A percentile compares a stretch with the other conserved stretches of the same genome.
phyloP scores from a whole-genome alignment of 371 early-diverging fungal genomes.

The Lichtheimia hyalospora region DNA sequence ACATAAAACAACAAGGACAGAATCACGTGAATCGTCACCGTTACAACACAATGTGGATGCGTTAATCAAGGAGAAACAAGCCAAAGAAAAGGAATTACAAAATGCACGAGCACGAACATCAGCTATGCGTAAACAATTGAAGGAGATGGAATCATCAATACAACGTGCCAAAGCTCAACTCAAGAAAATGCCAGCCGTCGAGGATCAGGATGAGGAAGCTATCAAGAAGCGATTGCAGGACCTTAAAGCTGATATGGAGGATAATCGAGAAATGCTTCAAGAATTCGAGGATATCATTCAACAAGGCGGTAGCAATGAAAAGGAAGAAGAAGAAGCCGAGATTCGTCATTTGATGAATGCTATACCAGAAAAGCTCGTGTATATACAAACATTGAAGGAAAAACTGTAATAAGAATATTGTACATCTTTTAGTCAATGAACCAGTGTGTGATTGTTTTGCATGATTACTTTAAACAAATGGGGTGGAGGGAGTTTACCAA shows the following conservation, averaged over 20 bases:
- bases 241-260: background rate
- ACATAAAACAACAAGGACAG: background rate
- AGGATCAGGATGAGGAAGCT: background rate
- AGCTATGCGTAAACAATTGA: background rate
- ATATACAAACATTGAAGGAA: no score
- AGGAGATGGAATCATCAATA: background rate
- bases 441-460: no score
- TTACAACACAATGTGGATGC: background rate
- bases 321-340: slow-evolving; percentile 2
- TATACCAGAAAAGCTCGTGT: slow-evolving; percentile 7
- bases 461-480: no score
- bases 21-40: background rate
- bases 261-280: slow-evolving; percentile 1
- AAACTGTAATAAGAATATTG: no score
- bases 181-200: background rate
- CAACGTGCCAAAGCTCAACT: background rate
- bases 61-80: slow-evolving; percentile 3
- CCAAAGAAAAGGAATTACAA: background rate
- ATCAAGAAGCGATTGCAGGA: slow-evolving; percentile 1
- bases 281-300: background rate
- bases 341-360: slow-evolving; percentile 7
- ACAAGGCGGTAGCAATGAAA: background rate
- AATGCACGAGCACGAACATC: background rate
- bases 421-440: no score
- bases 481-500: no score